Conservation (phyloP, 192 early-diverging fungal species). For the Geranomyces michiganensis region DNA sequence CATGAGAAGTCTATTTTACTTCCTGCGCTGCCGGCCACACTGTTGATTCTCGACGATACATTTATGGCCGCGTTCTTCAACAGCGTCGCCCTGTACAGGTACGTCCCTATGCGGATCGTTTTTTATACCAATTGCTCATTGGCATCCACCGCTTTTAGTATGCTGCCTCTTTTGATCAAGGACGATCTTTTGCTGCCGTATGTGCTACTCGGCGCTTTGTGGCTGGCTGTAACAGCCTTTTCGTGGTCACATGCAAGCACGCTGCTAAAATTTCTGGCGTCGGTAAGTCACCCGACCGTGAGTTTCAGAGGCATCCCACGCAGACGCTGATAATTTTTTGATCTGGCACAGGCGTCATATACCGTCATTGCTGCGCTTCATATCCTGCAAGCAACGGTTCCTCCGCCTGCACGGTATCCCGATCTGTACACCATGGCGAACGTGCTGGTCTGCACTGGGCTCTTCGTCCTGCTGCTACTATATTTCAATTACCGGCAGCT, state of each 20-base stretch:
- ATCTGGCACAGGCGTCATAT: conserved; percentile 44
- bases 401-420: conserved; percentile 72
- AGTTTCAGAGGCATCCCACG: not conserved
- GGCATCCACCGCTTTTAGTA: conserved; percentile 50
- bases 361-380: conserved; percentile 60
- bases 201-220: conserved; percentile 67
- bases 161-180: conserved; percentile 83
- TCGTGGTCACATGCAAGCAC: conserved; percentile 29
- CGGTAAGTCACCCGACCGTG: not conserved
- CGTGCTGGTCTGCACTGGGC: conserved; percentile 64
- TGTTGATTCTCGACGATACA: conserved; percentile 74
- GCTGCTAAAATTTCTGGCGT: conserved; percentile 15
- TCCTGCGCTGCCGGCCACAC: conserved; percentile 73
- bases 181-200: conserved; percentile 78
- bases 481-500: conserved; percentile 76
- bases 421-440: conserved; percentile 85
- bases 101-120: not conserved
- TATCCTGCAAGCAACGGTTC: conserved; percentile 56
- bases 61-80: conserved; percentile 67
- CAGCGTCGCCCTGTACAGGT: conserved; percentile 82
- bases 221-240: conserved; percentile 67
- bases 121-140: not conserved
- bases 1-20: conserved; percentile 97
- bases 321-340: not conserved
- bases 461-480: conserved; percentile 66